A percentile compares a stretch with the other conserved stretches of the same genome.
Evolutionary conservation across 345 rosid genomes (phyloP).

Genomic region (Syzygium grande): DNA sequence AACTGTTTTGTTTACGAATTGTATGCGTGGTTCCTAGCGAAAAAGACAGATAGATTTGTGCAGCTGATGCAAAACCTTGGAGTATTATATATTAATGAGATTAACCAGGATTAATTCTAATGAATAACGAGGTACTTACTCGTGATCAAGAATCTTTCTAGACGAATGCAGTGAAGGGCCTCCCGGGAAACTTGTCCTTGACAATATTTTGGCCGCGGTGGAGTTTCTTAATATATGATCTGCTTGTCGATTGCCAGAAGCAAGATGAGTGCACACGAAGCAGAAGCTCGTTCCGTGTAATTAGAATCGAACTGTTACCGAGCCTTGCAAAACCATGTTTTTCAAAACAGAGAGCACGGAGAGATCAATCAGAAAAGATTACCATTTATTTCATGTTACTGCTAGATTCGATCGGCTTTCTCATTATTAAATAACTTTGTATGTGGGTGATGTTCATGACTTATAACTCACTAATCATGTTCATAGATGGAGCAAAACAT

Average conservation of each 20-base stretch:
- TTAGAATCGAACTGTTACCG: slow-evolving; percentile 1
- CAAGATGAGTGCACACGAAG: slow-evolving; percentile 10
- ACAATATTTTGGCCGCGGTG: neutral
- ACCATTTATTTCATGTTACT: neutral
- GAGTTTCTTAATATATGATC: slow-evolving; percentile 3
- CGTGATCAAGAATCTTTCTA: slow-evolving; percentile 1
- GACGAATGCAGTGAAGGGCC: neutral
- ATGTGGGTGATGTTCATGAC: neutral
- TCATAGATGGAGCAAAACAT: neutral
- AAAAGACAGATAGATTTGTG: neutral
- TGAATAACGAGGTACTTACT: neutral
- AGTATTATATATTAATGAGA: neutral
- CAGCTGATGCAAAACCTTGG: neutral
- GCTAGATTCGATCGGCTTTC: neutral
- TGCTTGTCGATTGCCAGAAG: slow-evolving; percentile 3
- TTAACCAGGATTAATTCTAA: neutral
- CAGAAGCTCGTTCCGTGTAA: slow-evolving; percentile 4
- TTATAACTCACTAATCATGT: neutral
- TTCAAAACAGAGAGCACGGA: neutral
- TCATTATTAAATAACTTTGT: neutral
- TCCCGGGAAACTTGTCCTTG: neutral
- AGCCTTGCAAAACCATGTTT: neutral
- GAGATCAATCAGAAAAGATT: neutral
- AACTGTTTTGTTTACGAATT: neutral
- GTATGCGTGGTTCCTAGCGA: neutral